Conservation (phyloP, 1,284 basidiomycete genomes). For the Heliocybe sulcata region DNA sequence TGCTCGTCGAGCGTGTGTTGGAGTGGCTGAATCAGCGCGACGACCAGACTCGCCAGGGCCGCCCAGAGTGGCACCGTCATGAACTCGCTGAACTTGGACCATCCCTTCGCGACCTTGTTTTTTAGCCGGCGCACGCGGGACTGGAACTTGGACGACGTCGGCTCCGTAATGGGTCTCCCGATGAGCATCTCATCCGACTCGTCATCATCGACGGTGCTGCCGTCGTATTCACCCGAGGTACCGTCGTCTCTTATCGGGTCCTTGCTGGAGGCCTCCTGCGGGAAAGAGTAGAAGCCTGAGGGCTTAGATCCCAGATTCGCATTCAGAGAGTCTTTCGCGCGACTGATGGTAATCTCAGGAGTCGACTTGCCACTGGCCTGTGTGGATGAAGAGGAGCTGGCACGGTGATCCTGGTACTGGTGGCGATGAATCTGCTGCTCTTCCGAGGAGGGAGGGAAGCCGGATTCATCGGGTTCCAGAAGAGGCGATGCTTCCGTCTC, state of each 20-base stretch:
- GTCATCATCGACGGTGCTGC: slow-evolving; percentile 28
- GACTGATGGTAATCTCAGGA: not conserved
- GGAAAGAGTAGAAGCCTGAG: slow-evolving; percentile 54
- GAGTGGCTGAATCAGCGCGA: slow-evolving; percentile 73
- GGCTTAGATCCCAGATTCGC: slow-evolving; percentile 13
- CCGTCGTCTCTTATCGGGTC: slow-evolving; percentile 2
- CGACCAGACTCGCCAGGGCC: slow-evolving; percentile 71
- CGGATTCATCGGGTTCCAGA: slow-evolving; percentile 18
- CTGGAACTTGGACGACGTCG: slow-evolving; percentile 23
- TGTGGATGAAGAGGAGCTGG: not conserved
- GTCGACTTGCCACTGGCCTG: not conserved
- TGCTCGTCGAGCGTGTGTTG: slow-evolving; percentile 62
- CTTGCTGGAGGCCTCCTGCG: slow-evolving; percentile 39
- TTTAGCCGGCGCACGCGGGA: slow-evolving; percentile 24
- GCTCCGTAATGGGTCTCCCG: slow-evolving; percentile 16
- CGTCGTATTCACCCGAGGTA: slow-evolving; percentile 20
- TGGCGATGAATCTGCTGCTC: slow-evolving; percentile 16
- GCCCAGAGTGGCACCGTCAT: slow-evolving; percentile 88
- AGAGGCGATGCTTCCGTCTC: slow-evolving; percentile 17
- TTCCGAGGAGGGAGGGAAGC: slow-evolving; percentile 17
- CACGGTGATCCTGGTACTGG: slow-evolving; percentile 8
- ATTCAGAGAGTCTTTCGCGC: not conserved
- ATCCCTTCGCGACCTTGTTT: slow-evolving; percentile 21
- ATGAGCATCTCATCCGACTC: slow-evolving; percentile 18
- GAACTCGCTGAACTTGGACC: slow-evolving; percentile 57